phyloP scores from a whole-genome alignment of 176 grass and related monocot genomes.

The Carex pumila region DNA sequence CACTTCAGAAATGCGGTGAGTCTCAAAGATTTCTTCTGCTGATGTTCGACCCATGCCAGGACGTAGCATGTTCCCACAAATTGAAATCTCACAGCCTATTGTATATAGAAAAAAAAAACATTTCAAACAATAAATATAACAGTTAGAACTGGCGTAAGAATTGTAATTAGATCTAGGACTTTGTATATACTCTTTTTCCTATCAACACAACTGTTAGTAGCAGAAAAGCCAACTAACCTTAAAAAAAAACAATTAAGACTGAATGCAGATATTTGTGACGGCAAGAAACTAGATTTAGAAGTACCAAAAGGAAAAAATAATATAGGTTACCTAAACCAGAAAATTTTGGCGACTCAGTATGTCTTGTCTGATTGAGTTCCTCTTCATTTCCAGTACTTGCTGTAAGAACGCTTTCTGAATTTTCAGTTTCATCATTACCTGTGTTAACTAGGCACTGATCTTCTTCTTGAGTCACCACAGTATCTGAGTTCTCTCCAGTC shows the following conservation, averaged over 20 bases:
- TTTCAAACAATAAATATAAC: slow-evolving; percentile 20
- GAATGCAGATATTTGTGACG: slow-evolving; percentile 10
- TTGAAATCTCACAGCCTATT: slow-evolving; percentile 83
- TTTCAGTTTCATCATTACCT: slow-evolving; percentile 40
- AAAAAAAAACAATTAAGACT: neutral
- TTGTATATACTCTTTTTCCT: too few relatives aligned
- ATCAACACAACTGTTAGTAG: too few relatives aligned
- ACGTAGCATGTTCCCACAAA: slow-evolving; percentile 71
- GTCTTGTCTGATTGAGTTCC: slow-evolving; percentile 21
- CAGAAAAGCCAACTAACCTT: too few relatives aligned
- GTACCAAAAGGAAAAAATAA: neutral
- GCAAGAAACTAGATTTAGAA: slow-evolving; percentile 13
- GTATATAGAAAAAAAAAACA: slow-evolving; percentile 25
- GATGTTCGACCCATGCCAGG: slow-evolving; percentile 63
- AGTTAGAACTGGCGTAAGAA: neutral
- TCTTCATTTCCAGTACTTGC: slow-evolving; percentile 46
- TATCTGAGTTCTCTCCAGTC: neutral
- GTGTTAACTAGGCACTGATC: slow-evolving; percentile 9
- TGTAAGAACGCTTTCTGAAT: slow-evolving; percentile 38
- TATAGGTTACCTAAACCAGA: neutral
- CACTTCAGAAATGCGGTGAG: slow-evolving; percentile 61
- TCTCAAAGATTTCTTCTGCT: slow-evolving; percentile 71
- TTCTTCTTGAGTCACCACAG: neutral
- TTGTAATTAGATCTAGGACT: too few relatives aligned
- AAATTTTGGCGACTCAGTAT: slow-evolving; percentile 3